Evolutionary conservation across 345 rosid species (phyloP), one percentile per base, ranked within the genome.

Genomic region (Lepidium africanum): DNA sequence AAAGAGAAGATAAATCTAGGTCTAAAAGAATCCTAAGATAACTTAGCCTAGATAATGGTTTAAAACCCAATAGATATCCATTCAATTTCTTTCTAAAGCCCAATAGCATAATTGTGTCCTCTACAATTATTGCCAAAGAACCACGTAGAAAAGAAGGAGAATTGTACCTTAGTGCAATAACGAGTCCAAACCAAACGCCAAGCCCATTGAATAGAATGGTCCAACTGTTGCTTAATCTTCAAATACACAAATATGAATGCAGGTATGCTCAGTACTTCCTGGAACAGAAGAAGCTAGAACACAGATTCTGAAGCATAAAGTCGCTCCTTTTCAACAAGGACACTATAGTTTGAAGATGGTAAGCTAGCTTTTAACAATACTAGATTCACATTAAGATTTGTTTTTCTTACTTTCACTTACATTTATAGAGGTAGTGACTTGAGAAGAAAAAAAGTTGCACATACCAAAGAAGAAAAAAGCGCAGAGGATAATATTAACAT

Each of bases 211-310:
- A 25, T 2, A 0, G 27, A 25, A 25, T 25, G 27, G 6, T 6
- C 37, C 37, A 35, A 30, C 7, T 55, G 43, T 43, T 17, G 54
- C 17, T 53, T 5, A 53, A 17, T 52, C 17, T 19, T 65, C 33
- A 13, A 16, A 5, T 38, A 33, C 17, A 19, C 11, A 77, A 30
- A 30, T 30, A 41, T 75, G 74, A 76, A 14, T 77, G 75, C 79
- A 85, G 90, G 77, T 85, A 83, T 69, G 90, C 76, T 61, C 83
- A 81, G 70, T 17, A 75, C 14, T 83, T 45, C 77, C 42, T 76
- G 78, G 87, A 83, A 70, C 77, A 85, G 62, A 85, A 85, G 85
- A 85, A 85, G 74, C 40, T 83, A 59, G 80, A 76, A 38, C 84
- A 85, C 71, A 80, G 90, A 69, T 83, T 71, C 77, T 83, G 73